These are phyloP conservation scores for Aspergillus ibericus DNA, from an alignment of 2,329 filamentous ascomycete species.

Conservation along the genomic window DNA sequence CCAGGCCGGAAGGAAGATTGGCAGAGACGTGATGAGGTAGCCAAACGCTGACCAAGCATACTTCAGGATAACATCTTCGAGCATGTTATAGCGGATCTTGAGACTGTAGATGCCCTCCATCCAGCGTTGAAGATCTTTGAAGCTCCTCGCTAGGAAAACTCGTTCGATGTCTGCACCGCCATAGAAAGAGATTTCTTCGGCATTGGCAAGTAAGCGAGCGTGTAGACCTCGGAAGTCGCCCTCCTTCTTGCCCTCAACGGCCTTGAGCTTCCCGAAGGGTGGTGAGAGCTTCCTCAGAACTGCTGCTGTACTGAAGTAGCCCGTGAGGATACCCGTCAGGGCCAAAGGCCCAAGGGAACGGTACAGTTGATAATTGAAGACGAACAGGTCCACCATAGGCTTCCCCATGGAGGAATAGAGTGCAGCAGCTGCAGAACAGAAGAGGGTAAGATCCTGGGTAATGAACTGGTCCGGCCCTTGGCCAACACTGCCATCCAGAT, in stretches of 20 bases:
- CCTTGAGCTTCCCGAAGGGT: conserved; percentile 94
- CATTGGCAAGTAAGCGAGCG: conserved; percentile 89
- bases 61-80: conserved; percentile 96
- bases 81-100: conserved; percentile 97
- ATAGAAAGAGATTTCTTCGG: conserved; percentile 97
- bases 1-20: conserved; percentile 92
- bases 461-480: conserved; percentile 96
- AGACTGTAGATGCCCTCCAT: conserved; percentile 99
- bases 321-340: conserved; percentile 79
- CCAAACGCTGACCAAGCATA: conserved; percentile 99
- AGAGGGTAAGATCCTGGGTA: conserved; percentile 92
- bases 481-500: conserved; percentile 88
- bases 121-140: conserved; percentile 88
- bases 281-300: conserved; percentile 85
- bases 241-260: conserved; percentile 90
- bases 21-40: conserved; percentile 87
- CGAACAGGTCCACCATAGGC: conserved; percentile 91
- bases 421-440: conserved; percentile 88
- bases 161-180: conserved; percentile 94
- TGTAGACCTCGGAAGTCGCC: conserved; percentile 93
- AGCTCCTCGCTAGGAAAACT: conserved; percentile 85
- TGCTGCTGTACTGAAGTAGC: conserved; percentile 92
- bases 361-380: conserved; percentile 98
- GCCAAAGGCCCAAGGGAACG: conserved; percentile 86
- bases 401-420: conserved; percentile 97